phyloP scores from a whole-genome alignment of 208 protist species.

The Crithidia bombi region DNA sequence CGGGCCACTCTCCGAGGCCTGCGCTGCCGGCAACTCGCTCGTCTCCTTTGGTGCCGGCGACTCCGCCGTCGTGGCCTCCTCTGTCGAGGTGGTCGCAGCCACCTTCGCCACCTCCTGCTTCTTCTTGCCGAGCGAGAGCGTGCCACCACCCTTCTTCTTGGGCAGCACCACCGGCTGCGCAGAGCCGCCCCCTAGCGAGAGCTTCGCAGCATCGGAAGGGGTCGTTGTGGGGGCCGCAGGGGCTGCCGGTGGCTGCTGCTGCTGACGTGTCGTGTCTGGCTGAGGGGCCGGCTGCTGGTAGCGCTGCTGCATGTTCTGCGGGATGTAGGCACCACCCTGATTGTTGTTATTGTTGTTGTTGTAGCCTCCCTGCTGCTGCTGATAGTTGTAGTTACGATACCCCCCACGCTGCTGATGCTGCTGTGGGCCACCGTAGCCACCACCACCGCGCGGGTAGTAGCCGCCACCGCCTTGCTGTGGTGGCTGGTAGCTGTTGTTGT shows the following conservation, averaged over 20 bases:
- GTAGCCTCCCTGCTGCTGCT: slow-evolving; percentile 24
- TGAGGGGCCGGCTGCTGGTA: slow-evolving; percentile 33
- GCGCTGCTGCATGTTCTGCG: slow-evolving; percentile 30
- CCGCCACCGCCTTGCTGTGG: slow-evolving; percentile 7
- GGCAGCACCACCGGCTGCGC: slow-evolving; percentile 41
- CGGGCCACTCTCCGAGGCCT: neutral
- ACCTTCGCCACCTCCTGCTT: slow-evolving; percentile 53
- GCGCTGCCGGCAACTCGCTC: slow-evolving; percentile 8
- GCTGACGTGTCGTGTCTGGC: too few species aligned
- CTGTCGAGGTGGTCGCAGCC: slow-evolving; percentile 22
- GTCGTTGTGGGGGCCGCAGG: slow-evolving; percentile 12
- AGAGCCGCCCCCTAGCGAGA: slow-evolving; percentile 56
- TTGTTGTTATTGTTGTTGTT: slow-evolving; percentile 16
- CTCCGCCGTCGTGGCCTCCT: slow-evolving; percentile 4
- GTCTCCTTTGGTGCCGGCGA: slow-evolving; percentile 22
- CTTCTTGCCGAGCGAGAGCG: slow-evolving; percentile 78
- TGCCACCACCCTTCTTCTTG: slow-evolving; percentile 70
- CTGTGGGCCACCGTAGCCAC: slow-evolving; percentile 22
- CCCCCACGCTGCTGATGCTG: slow-evolving; percentile 22
- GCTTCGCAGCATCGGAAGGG: slow-evolving; percentile 53
- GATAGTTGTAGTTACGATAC: slow-evolving; percentile 6
- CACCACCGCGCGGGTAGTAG: slow-evolving; percentile 26
- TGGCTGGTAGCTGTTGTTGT: slow-evolving; percentile 15
- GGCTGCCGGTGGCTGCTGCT: slow-evolving; percentile 12
- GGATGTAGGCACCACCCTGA: neutral